A percentile compares a stretch with the other conserved stretches of the same genome.
phyloP scores from a whole-genome alignment of 768 basidiomycete genomes.

The Suillus discolor region DNA sequence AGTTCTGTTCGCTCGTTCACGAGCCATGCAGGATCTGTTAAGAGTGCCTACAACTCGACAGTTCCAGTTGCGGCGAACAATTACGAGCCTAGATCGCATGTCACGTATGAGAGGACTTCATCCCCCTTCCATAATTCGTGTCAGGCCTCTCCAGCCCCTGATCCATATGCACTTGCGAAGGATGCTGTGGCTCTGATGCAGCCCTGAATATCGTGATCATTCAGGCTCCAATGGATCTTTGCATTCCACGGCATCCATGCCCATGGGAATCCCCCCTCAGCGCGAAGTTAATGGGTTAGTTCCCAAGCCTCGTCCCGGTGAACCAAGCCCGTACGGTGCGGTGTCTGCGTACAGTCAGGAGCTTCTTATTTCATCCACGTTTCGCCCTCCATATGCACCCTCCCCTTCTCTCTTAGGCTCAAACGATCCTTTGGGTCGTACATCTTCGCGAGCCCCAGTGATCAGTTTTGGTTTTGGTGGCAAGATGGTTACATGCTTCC shows the following conservation, averaged over 20 bases:
- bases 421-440: slow-evolving; percentile 80
- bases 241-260: slow-evolving; percentile 33
- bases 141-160: slow-evolving; percentile 27
- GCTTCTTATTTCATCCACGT: slow-evolving; percentile 32
- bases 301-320: slow-evolving; percentile 20
- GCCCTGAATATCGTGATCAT: slow-evolving; percentile 35
- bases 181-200: slow-evolving; percentile 16
- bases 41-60: slow-evolving; percentile 14
- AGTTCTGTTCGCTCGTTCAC: slow-evolving; percentile 25
- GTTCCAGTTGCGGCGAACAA: slow-evolving; percentile 6
- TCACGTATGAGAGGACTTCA: slow-evolving; percentile 30
- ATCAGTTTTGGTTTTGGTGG: slow-evolving; percentile 95
- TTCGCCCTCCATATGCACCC: slow-evolving; percentile 71
- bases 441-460: slow-evolving; percentile 72
- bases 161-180: slow-evolving; percentile 42
- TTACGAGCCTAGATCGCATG: slow-evolving; percentile 23
- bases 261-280: slow-evolving; percentile 19
- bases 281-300: slow-evolving; percentile 33
- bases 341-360: slow-evolving; percentile 28
- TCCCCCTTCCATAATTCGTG: slow-evolving; percentile 28
- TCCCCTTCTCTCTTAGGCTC: slow-evolving; percentile 82
- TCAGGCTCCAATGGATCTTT: slow-evolving; percentile 50
- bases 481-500: slow-evolving; percentile 87
- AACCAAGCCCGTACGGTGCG: slow-evolving; percentile 19
- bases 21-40: slow-evolving; percentile 16